Evolutionary conservation across 2,329 filamentous ascomycete species (phyloP).

Genomic region (Colletotrichum orchidophilum): DNA sequence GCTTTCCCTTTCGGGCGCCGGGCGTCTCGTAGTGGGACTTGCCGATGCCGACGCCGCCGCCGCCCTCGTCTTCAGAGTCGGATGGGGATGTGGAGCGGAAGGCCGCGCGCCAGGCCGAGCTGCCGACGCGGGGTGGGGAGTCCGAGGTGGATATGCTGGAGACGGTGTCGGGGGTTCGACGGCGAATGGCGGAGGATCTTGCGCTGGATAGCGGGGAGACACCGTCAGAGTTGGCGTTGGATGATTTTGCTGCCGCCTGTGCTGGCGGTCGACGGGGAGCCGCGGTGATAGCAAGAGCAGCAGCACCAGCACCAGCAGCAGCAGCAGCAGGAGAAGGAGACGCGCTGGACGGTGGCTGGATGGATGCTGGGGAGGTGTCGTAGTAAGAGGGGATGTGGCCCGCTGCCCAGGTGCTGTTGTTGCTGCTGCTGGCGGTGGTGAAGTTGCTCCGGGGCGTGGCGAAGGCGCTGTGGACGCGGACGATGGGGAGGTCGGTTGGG

Average conservation of each 20-base stretch:
- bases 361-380: no score
- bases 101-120: background rate
- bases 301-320: no score
- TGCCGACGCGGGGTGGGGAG: background rate
- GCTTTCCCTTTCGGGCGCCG: slow-evolving; percentile 12
- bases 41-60: background rate
- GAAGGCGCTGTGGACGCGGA: background rate
- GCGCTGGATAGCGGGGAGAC: background rate
- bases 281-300: no score
- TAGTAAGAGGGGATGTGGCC: slow-evolving; percentile 23
- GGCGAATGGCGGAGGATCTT: background rate
- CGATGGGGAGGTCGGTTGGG: background rate
- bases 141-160: background rate
- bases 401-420: background rate
- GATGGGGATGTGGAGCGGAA: no score
- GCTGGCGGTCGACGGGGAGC: no score
- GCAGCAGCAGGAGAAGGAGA: no score
- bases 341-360: no score
- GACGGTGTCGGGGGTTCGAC: background rate
- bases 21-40: background rate
- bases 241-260: background rate
- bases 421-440: background rate
- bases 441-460: background rate
- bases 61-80: background rate
- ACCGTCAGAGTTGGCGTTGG: background rate